Percentiles rank a stretch among this genome's conserved stretches.
These are phyloP conservation scores for Bacidia gigantensis DNA, from an alignment of 495 filamentous ascomycete species.

Conservation along the genomic window DNA sequence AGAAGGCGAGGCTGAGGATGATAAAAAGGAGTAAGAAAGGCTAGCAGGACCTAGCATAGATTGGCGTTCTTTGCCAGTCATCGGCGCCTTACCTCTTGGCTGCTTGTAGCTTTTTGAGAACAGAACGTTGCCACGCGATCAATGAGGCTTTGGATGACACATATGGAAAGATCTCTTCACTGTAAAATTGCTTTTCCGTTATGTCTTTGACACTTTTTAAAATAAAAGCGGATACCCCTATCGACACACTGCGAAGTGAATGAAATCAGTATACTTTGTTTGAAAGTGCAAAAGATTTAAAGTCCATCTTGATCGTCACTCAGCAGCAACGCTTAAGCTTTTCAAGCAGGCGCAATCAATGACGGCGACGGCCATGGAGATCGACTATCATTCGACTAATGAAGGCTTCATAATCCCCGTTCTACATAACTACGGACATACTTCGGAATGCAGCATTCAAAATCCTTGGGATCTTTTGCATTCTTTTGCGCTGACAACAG, in stretches of 20 bases:
- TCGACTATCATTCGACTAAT: background rate
- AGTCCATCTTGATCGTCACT: no score
- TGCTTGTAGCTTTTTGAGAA: no score
- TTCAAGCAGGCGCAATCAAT: background rate
- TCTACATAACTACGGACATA: slow-evolving; percentile 14
- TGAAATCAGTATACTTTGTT: no score
- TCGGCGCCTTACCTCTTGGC: background rate
- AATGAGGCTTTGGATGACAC: no score
- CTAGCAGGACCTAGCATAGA: slow-evolving; percentile 9
- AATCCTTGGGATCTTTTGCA: slow-evolving; percentile 3
- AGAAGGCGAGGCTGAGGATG: slow-evolving; percentile 59
- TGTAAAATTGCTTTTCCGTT: no score
- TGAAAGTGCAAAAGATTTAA: no score
- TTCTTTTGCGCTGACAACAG: background rate
- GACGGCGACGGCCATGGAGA: background rate
- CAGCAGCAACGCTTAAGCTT: background rate
- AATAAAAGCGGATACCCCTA: no score
- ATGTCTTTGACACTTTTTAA: no score
- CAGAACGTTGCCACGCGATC: no score
- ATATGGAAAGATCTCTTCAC: no score
- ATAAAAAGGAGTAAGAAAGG: slow-evolving; percentile 9
- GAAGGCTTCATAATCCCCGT: slow-evolving; percentile 4
- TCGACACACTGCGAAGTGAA: no score
- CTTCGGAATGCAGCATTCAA: slow-evolving; percentile 15
- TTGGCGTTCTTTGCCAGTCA: slow-evolving; percentile 17